Percentiles rank a stretch among this genome's conserved stretches.
Evolutionary conservation across 176 grass and related monocot genomes (phyloP).

Genomic region (Microstegium vimineum): DNA sequence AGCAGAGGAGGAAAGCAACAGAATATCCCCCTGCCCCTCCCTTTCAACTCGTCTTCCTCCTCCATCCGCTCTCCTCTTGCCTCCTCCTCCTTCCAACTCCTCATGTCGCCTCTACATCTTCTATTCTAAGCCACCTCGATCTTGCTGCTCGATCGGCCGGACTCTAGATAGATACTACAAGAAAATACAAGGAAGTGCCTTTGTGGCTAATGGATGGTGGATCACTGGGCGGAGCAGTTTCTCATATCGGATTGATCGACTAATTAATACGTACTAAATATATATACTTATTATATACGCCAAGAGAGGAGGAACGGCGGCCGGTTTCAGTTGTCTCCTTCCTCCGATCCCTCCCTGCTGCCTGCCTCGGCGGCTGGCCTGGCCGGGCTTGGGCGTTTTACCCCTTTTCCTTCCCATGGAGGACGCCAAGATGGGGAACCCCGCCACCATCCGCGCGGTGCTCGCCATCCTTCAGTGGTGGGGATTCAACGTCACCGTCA

Average conservation of each 20-base stretch:
- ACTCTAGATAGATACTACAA: neutral
- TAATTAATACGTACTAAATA: neutral
- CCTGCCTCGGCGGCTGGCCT: neutral
- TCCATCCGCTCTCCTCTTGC: too few relatives aligned
- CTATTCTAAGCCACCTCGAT: neutral
- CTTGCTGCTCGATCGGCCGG: too few relatives aligned
- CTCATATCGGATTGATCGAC: neutral
- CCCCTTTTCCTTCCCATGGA: constrained; percentile 29
- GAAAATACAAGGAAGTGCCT: neutral
- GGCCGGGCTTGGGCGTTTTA: neutral
- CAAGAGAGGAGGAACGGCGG: neutral
- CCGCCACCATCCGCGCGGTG: constrained; percentile 50
- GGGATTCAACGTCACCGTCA: constrained; percentile 98
- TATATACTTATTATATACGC: neutral
- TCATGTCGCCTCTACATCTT: neutral
- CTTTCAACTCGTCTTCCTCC: neutral
- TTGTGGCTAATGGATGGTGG: neutral
- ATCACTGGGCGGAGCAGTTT: constrained; percentile 15
- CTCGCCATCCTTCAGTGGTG: constrained; percentile 95
- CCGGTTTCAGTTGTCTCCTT: constrained; percentile 7
- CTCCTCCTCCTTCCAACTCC: neutral
- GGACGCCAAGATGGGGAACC: constrained; percentile 53
- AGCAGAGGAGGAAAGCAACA: too few relatives aligned
- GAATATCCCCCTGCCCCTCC: neutral
- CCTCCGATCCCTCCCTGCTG: neutral